Evolutionary conservation across 805 yeast species (phyloP).

Genomic region (Kodamaea jinghongensis): DNA sequence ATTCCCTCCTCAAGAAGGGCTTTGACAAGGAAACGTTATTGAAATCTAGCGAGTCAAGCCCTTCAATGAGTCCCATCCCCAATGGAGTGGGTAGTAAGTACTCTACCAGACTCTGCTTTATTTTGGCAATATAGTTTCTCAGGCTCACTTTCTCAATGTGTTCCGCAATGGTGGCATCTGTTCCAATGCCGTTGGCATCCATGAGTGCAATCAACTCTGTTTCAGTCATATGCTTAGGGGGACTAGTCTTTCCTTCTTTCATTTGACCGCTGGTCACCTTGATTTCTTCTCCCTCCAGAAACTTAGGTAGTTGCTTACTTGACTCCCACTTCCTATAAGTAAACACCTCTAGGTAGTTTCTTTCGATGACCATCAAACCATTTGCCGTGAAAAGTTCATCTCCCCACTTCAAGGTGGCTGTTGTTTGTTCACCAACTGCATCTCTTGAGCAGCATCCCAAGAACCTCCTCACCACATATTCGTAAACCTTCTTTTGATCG

Average conservation of each 20-base stretch:
- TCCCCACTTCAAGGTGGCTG: conserved; percentile 71
- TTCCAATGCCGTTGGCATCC: conserved; percentile 98
- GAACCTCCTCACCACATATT: conserved; percentile 80
- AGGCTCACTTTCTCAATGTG: conserved; percentile 79
- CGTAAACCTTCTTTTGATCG: conserved; percentile 73
- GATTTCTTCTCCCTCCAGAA: conserved; percentile 55
- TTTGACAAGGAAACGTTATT: conserved; percentile 75
- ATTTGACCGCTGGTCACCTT: conserved; percentile 56
- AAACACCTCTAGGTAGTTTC: conserved; percentile 79
- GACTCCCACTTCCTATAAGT: conserved; percentile 78
- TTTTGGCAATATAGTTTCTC: conserved; percentile 63
- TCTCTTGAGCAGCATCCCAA: conserved; percentile 90
- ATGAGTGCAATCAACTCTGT: conserved; percentile 86
- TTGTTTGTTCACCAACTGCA: conserved; percentile 73
- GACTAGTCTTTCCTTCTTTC: conserved; percentile 70
- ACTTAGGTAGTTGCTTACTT: conserved; percentile 59
- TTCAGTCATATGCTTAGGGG: conserved; percentile 87
- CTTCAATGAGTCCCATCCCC: conserved; percentile 86
- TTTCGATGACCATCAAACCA: conserved; percentile 72
- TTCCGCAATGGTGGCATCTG: conserved; percentile 98
- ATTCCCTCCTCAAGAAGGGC: conserved; percentile 76
- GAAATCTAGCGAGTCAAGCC: conserved; percentile 76
- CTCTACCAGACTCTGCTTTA: conserved; percentile 34
- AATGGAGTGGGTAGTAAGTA: conserved; percentile 72
- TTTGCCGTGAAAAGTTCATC: conserved; percentile 65